Conservation (phyloP, 148 eudicot genomes). For the Cornus florida region DNA sequence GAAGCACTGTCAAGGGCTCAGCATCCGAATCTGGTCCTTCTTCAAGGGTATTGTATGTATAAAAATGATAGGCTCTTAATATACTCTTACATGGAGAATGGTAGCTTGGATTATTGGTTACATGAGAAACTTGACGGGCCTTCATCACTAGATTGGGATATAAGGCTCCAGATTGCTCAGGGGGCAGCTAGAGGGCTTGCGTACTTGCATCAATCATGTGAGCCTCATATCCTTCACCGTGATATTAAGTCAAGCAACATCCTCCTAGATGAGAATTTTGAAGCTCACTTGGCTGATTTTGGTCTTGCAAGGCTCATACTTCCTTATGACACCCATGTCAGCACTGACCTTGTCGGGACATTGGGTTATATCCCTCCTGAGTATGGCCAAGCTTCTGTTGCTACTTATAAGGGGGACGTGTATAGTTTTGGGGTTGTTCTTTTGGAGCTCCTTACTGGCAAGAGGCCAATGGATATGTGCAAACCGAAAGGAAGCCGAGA, state of each 20-base stretch:
- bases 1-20: slow-evolving; percentile 51
- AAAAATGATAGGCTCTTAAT: slow-evolving; percentile 42
- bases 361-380: slow-evolving; percentile 61
- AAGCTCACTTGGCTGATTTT: slow-evolving; percentile 58
- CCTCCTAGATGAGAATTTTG: slow-evolving; percentile 44
- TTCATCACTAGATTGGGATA: slow-evolving; percentile 42
- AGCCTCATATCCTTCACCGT: slow-evolving; percentile 50
- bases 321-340: slow-evolving; percentile 48
- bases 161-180: slow-evolving; percentile 37
- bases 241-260: slow-evolving; percentile 60
- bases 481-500: slow-evolving; percentile 35
- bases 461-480: slow-evolving; percentile 59
- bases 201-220: slow-evolving; percentile 49
- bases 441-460: slow-evolving; percentile 52
- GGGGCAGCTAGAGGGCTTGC: slow-evolving; percentile 48
- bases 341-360: slow-evolving; percentile 58
- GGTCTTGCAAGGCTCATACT: slow-evolving; percentile 51
- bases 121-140: slow-evolving; percentile 51
- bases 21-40: slow-evolving; percentile 48
- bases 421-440: slow-evolving; percentile 61
- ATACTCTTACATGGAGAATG: slow-evolving; percentile 55
- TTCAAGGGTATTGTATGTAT: slow-evolving; percentile 46
- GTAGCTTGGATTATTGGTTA: slow-evolving; percentile 58
- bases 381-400: slow-evolving; percentile 52
- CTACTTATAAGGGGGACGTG: slow-evolving; percentile 53